These are phyloP conservation scores for Stephania japonica DNA, from an alignment of 164 flowering plant genomes.

Conservation along the genomic window DNA sequence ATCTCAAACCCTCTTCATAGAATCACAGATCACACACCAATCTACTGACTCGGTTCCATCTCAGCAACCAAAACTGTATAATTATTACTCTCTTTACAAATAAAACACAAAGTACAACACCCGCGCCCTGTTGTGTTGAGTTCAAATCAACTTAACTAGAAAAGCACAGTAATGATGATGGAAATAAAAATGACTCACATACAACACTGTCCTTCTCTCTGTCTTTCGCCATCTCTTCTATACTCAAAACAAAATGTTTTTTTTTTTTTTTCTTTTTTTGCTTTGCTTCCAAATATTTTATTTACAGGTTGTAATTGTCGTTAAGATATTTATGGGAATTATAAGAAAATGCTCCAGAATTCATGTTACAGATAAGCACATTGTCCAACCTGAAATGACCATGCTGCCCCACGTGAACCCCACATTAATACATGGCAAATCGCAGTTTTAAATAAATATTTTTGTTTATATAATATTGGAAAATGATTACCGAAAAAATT, in stretches of 20 bases:
- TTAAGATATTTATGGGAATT: constrained; percentile 24
- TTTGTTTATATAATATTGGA: no score
- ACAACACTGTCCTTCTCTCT: neutral
- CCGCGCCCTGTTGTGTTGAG: constrained; percentile 35
- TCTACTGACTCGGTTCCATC: neutral
- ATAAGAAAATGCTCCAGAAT: constrained; percentile 18
- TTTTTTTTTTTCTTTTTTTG: neutral
- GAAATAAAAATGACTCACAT: neutral
- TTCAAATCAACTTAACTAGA: constrained; percentile 34
- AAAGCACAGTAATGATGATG: neutral
- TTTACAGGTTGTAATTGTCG: constrained; percentile 27
- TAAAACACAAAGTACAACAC: constrained; percentile 18
- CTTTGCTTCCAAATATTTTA: neutral
- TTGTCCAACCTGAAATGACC: constrained; percentile 1
- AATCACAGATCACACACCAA: neutral
- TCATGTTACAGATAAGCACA: constrained; percentile 10
- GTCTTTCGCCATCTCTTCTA: neutral
- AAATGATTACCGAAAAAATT: no score
- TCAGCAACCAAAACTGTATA: neutral
- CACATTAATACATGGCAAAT: no score
- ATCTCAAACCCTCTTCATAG: neutral
- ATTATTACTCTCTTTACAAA: neutral
- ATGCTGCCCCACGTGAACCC: constrained; percentile 8
- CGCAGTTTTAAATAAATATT: no score
- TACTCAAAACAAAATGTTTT: neutral